Evolutionary conservation across 352 stramenopile genomes (phyloP).

Genomic region (Detonula confervacea): DNA sequence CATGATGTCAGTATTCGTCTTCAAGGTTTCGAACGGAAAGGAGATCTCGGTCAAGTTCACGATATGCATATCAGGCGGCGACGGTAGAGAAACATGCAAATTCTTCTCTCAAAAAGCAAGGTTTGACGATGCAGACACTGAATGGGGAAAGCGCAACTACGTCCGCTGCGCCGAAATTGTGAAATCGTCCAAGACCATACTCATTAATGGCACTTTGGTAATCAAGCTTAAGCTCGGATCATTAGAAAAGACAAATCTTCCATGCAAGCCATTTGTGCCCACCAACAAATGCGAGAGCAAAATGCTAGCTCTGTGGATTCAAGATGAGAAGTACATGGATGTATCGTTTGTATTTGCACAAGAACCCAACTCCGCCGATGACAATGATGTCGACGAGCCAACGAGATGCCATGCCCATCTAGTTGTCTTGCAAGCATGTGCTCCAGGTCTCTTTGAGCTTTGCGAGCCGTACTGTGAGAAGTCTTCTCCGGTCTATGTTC

Average conservation of each 20-base stretch:
- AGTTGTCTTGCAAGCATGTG: slow-evolving; percentile 5
- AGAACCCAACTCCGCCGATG: not conserved
- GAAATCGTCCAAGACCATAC: not conserved
- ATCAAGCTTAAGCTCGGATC: not conserved
- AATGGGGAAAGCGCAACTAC: not conserved
- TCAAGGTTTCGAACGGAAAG: not conserved
- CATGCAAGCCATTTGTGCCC: not conserved
- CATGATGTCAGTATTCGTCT: slow-evolving; percentile 1
- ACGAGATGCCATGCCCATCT: slow-evolving; percentile 12
- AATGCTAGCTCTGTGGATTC: not conserved
- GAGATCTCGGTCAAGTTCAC: no score
- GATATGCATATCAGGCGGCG: no score
- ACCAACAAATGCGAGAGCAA: not conserved
- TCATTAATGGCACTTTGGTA: not conserved
- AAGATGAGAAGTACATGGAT: not conserved
- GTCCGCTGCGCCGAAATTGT: not conserved
- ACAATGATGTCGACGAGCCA: not conserved
- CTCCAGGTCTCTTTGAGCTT: slow-evolving; percentile 4
- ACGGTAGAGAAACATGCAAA: no score
- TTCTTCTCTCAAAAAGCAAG: no score
- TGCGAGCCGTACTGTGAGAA: not conserved
- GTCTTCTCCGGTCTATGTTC: not conserved
- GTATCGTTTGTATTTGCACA: not conserved
- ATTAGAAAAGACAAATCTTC: not conserved
- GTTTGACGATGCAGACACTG: no score